Evolutionary conservation across 306 rosid genomes (phyloP), one percentile per base, ranked within the genome.

Genomic region (Prunus persica): DNA sequence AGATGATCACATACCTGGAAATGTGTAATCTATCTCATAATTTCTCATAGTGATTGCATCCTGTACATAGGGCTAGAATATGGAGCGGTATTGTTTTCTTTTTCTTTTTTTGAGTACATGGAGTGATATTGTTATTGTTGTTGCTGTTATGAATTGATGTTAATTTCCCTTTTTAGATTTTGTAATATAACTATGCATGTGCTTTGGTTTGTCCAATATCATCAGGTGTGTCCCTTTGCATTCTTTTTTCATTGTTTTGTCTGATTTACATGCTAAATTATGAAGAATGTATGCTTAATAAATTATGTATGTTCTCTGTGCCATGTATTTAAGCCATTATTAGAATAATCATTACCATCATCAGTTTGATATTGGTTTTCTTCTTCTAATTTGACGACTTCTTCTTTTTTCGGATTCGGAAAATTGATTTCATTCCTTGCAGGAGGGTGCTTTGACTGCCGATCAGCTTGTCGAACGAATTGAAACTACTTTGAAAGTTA

Each of bases 361-460:
- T 12, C 46, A 30, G 11, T 28, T 54, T 3, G 43, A 25, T 16
- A 11, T 50, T 27, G 24, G 46, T 2, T 51, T 69, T 50, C 24
- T 69, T 28, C 16, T 6, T 25, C 30, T 52, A 14, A 6, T 6
- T 27, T 49, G 8, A 4, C 18, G 15, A 19, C 19, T 30, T 70
- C 18, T 8, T 49, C 10, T 51, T 10, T 1, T 10, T 54, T 54
- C 11, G n/a, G n/a, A 22, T 20, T 2, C 6, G 25, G 24, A 13
- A 47, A 14, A 14, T 25, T 63, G 65, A 19, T 82, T 67, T 69
- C 62, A 8, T 46, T 80, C 47, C 71, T 61, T 83, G 71, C 86
- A 95, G 97, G 98, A 95, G 88, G 98, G 98, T 58, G 98, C 98
- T 57, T 62, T 92, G 81, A 52, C 76, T 51, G 97, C 92, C 34